These are phyloP conservation scores for Crithidia thermophila DNA, from an alignment of 208 protist species.

Conservation along the genomic window DNA sequence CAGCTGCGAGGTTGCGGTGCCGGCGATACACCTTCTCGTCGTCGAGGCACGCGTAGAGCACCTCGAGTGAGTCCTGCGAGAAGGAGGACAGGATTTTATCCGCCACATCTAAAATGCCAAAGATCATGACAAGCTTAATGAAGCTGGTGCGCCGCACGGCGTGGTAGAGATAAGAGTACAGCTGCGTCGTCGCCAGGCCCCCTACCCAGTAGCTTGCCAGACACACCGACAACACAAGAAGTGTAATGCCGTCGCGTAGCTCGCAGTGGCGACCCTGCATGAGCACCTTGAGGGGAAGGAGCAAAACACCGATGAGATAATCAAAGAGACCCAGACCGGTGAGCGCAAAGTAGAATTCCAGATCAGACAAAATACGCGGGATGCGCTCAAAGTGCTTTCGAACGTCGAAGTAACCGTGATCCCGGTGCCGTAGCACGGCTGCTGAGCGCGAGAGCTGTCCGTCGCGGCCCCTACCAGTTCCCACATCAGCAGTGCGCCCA, in stretches of 20 bases:
- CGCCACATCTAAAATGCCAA: constrained; percentile 91
- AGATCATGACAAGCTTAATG: constrained; percentile 97
- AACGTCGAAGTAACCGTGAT: constrained; percentile 1
- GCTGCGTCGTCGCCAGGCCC: constrained; percentile 10
- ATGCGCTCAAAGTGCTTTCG: constrained; percentile 18
- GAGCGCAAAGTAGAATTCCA: constrained; percentile 24
- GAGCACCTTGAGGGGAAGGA: constrained; percentile 18
- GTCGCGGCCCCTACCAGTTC: too few species aligned
- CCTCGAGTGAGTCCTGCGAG: constrained; percentile 82
- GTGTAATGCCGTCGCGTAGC: constrained; percentile 7
- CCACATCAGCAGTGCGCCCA: too few species aligned
- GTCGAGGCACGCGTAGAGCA: constrained; percentile 63
- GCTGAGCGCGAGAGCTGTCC: too few species aligned
- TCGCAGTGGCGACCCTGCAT: constrained; percentile 5
- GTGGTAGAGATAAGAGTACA: constrained; percentile 25
- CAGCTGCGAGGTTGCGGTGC: background rate
- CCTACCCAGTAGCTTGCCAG: constrained; percentile 19
- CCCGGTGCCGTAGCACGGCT: constrained; percentile 4
- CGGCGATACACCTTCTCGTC: constrained; percentile 6
- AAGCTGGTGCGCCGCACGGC: constrained; percentile 30
- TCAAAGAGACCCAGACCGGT: constrained; percentile 18
- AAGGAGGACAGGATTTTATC: constrained; percentile 92
- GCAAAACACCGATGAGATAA: constrained; percentile 4
- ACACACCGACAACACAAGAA: background rate
- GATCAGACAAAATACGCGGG: constrained; percentile 4